A percentile compares a stretch with the other conserved stretches of the same genome.
phyloP scores from a whole-genome alignment of 2,329 filamentous ascomycete genomes.

The Alternaria conjuncta region DNA sequence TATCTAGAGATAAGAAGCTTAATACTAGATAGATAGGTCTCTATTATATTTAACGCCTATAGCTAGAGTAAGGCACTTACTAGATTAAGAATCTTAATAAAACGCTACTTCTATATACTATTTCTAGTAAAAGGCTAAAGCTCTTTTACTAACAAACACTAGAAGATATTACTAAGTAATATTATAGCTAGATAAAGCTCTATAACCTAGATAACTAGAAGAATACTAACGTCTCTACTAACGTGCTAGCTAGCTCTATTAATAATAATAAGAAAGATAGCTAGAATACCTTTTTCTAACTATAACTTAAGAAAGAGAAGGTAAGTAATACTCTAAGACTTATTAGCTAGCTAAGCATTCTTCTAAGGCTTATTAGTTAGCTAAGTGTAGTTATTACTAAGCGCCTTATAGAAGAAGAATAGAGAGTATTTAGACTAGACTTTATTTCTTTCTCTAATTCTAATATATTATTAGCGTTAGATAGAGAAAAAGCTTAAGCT shows the following conservation, averaged over 20 bases:
- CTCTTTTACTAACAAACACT: no score
- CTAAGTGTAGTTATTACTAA: not conserved
- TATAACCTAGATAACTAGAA: not conserved
- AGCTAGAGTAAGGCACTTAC: no score
- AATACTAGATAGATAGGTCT: no score
- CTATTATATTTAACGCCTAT: no score
- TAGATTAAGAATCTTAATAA: no score
- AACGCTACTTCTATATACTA: no score
- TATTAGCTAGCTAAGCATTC: not conserved
- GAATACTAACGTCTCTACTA: not conserved
- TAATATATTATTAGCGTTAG: not conserved
- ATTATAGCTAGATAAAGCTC: not conserved
- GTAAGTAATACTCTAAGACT: not conserved
- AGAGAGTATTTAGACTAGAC: not conserved
- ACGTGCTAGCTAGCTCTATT: not conserved
- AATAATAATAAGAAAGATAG: not conserved
- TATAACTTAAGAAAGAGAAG: not conserved
- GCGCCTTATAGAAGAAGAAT: not conserved
- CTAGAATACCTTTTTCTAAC: not conserved
- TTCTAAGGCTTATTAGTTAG: not conserved
- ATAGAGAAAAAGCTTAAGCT: no score
- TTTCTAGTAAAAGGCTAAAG: no score
- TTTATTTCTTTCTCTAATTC: not conserved
- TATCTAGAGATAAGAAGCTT: no score
- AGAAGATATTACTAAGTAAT: no score